Evolutionary conservation across 1,284 basidiomycete species (phyloP).

Genomic region (Ustilago cynodontis): DNA sequence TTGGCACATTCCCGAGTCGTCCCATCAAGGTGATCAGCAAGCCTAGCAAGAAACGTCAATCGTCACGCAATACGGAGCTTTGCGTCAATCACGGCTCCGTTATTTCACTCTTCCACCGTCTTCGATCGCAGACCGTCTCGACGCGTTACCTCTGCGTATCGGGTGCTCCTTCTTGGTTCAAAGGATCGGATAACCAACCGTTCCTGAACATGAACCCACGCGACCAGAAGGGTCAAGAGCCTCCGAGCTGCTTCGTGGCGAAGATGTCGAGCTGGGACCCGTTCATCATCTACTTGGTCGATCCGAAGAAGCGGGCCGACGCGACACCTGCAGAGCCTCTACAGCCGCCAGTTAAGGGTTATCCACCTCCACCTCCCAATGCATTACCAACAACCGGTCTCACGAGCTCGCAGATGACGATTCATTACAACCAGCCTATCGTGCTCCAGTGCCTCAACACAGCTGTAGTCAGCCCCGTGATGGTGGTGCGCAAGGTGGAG

Average conservation of each 20-base stretch:
- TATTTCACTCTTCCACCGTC: constrained; percentile 91
- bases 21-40: constrained; percentile 91
- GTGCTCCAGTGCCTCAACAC: constrained; percentile 94
- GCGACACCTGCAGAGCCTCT: constrained; percentile 81
- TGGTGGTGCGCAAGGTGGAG: constrained; percentile 93
- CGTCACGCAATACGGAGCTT: constrained; percentile 84
- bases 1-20: constrained; percentile 85
- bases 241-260: constrained; percentile 71
- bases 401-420: constrained; percentile 81
- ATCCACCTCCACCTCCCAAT: constrained; percentile 88
- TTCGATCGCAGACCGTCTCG: constrained; percentile 78
- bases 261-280: constrained; percentile 77
- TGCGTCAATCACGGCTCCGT: constrained; percentile 96
- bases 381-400: constrained; percentile 82
- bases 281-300: constrained; percentile 83
- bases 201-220: constrained; percentile 59
- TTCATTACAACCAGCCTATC: constrained; percentile 96
- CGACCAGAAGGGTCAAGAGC: constrained; percentile 44
- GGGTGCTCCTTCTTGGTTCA: constrained; percentile 75
- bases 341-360: constrained; percentile 70
- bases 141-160: constrained; percentile 96
- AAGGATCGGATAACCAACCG: constrained; percentile 63
- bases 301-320: constrained; percentile 81
- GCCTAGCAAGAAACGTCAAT: constrained; percentile 86
- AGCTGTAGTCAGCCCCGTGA: constrained; percentile 89